Conservation (phyloP, 768 basidiomycete species). For the Tricholoma sp. region DNA sequence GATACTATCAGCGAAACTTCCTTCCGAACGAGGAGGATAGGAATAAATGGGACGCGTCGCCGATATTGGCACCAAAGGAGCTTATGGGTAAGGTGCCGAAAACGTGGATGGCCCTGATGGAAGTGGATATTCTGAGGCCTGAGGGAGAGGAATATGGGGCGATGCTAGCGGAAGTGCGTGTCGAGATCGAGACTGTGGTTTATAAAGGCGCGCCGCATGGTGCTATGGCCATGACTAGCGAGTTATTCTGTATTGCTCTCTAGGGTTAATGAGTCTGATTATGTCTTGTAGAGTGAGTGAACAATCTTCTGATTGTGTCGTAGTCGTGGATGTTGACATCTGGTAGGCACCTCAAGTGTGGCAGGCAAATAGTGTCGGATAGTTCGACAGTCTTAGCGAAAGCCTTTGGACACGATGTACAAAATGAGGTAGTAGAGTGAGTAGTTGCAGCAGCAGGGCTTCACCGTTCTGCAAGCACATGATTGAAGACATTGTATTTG, state of each 20-base stretch:
- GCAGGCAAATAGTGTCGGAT: not conserved
- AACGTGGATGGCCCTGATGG: slow-evolving; percentile 60
- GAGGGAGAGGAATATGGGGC: slow-evolving; percentile 64
- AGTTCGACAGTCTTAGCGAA: no score
- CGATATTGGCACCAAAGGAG: slow-evolving; percentile 58
- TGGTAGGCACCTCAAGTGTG: not conserved
- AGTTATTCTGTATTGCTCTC: slow-evolving; percentile 14
- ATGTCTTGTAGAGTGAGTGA: no score
- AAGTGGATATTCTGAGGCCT: slow-evolving; percentile 60
- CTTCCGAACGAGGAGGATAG: slow-evolving; percentile 57
- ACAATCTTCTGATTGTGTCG: no score
- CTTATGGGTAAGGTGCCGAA: slow-evolving; percentile 45
- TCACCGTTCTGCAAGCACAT: no score
- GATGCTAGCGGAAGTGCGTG: slow-evolving; percentile 47
- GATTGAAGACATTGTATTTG: no score
- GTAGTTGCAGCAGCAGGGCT: no score
- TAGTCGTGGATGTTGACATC: not conserved
- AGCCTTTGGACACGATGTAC: no score
- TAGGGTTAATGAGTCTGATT: no score
- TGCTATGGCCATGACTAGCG: slow-evolving; percentile 72
- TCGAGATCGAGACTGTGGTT: slow-evolving; percentile 46
- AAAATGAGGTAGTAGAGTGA: no score
- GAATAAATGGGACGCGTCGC: slow-evolving; percentile 65
- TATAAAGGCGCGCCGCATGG: slow-evolving; percentile 69
- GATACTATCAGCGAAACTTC: slow-evolving; percentile 71